Evolutionary conservation across 371 early-diverging fungal genomes (phyloP).

Genomic region (Mortierella sp.): DNA sequence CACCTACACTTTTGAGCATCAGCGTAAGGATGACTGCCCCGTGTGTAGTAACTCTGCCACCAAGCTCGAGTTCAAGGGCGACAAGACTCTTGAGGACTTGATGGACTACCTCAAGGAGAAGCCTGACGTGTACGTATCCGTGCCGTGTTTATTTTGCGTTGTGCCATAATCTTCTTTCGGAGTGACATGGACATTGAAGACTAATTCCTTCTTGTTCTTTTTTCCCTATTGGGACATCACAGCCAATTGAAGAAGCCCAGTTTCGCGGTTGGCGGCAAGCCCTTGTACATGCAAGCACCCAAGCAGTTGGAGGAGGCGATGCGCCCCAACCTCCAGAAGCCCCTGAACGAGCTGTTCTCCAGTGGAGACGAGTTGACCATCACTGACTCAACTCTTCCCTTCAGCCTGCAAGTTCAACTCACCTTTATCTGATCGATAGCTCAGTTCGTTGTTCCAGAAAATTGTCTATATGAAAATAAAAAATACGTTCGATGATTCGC

Average conservation of each 20-base stretch:
- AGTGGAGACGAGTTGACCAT: slow-evolving; percentile 77
- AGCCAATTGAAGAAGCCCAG: slow-evolving; percentile 88
- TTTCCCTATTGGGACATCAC: neutral
- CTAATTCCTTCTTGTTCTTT: neutral
- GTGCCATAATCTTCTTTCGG: neutral
- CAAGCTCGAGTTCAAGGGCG: slow-evolving; percentile 60
- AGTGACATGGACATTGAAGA: neutral
- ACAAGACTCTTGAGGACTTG: slow-evolving; percentile 74
- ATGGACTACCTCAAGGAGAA: slow-evolving; percentile 82
- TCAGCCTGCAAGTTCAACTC: slow-evolving; percentile 64
- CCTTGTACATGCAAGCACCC: slow-evolving; percentile 89
- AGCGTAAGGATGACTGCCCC: slow-evolving; percentile 89
- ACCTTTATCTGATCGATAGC: slow-evolving; percentile 27
- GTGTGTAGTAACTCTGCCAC: slow-evolving; percentile 83
- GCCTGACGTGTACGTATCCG: slow-evolving; percentile 72
- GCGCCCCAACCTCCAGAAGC: slow-evolving; percentile 77
- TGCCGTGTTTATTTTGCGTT: neutral
- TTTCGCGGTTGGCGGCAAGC: slow-evolving; percentile 67
- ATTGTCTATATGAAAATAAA: neutral
- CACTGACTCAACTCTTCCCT: slow-evolving; percentile 82
- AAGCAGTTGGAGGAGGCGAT: slow-evolving; percentile 76
- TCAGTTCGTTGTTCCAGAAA: neutral
- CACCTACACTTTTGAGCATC: slow-evolving; percentile 90
- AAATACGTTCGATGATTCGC: no score
- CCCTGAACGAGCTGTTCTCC: slow-evolving; percentile 72